These are phyloP conservation scores for Mycena sp. DNA, from an alignment of 1,284 basidiomycete genomes.

Conservation along the genomic window DNA sequence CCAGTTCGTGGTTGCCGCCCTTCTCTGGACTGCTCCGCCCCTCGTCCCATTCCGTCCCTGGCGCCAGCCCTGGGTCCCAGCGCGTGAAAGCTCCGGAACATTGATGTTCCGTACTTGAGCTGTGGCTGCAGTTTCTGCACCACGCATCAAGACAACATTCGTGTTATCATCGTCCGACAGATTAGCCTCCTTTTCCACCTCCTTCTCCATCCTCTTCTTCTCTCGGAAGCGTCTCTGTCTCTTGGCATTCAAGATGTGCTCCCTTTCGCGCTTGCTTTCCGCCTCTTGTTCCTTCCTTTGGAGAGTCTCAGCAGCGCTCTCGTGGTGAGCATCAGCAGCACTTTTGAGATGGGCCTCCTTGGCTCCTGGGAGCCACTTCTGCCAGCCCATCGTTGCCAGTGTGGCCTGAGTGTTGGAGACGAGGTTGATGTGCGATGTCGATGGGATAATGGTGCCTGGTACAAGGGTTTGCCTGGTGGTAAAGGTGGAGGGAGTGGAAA, in stretches of 20 bases:
- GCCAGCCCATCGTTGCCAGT: not conserved
- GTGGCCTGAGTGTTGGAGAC: not conserved
- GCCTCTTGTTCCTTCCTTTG: too few relatives aligned
- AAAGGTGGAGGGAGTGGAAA: not conserved
- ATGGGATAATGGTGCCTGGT: not conserved
- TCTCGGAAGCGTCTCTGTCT: not conserved
- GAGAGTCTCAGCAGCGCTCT: too few relatives aligned
- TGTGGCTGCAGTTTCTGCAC: not conserved
- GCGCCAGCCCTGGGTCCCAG: conserved; percentile 3
- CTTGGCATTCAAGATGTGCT: not conserved
- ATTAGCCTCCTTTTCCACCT: conserved; percentile 2
- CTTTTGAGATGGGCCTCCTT: not conserved
- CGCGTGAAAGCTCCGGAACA: not conserved
- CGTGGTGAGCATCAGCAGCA: not conserved
- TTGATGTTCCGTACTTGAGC: not conserved
- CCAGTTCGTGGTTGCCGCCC: not conserved
- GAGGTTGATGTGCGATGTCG: not conserved
- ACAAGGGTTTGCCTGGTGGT: not conserved
- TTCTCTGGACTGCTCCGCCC: conserved; percentile 5
- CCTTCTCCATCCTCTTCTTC: conserved; percentile 20
- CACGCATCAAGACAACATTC: not conserved
- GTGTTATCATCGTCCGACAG: not conserved
- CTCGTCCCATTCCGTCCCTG: not conserved
- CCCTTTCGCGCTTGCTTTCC: too few relatives aligned
- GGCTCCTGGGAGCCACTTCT: not conserved